These are phyloP conservation scores for Apiotrichum veenhuisii DNA, from an alignment of 1,284 basidiomycete species.

Conservation along the genomic window DNA sequence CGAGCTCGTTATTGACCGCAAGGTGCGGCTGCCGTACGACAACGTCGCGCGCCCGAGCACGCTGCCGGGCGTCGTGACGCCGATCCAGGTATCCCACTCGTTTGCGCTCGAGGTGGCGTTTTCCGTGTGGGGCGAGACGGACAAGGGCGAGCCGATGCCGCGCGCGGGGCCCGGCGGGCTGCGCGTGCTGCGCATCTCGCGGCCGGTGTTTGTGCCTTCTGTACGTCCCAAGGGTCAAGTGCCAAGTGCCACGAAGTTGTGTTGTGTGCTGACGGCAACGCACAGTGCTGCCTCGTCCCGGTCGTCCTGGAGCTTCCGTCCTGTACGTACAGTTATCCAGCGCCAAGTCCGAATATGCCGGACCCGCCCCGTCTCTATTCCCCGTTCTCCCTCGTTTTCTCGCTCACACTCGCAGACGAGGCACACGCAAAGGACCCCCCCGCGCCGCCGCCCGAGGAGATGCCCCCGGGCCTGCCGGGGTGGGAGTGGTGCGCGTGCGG, in stretches of 20 bases:
- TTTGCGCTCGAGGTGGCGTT: slow-evolving; percentile 34
- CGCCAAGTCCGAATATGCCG: not conserved
- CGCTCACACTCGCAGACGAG: slow-evolving; percentile 5
- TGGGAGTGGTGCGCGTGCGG: slow-evolving; percentile 34
- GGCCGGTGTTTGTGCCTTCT: slow-evolving; percentile 29
- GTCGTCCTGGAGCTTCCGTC: slow-evolving; percentile 14
- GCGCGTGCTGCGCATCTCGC: slow-evolving; percentile 26
- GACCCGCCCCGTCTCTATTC: not conserved
- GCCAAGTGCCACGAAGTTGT: too few species aligned
- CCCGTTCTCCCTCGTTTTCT: not conserved
- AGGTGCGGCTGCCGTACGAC: slow-evolving; percentile 24
- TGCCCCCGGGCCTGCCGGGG: not conserved
- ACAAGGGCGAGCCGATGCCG: slow-evolving; percentile 11
- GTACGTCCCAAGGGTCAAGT: not conserved
- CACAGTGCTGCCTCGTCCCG: slow-evolving; percentile 10
- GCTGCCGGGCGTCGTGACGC: slow-evolving; percentile 29
- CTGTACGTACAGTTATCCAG: not conserved
- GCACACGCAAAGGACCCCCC: slow-evolving; percentile 3
- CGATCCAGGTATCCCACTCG: slow-evolving; percentile 33
- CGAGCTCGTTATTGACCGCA: slow-evolving; percentile 1
- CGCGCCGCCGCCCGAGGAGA: slow-evolving; percentile 1
- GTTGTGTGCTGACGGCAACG: not conserved
- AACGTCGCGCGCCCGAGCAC: slow-evolving; percentile 22
- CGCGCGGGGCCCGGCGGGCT: slow-evolving; percentile 25
- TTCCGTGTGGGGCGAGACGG: slow-evolving; percentile 31